Evolutionary conservation across 345 rosid genomes (phyloP).

Genomic region (Mangifera indica): DNA sequence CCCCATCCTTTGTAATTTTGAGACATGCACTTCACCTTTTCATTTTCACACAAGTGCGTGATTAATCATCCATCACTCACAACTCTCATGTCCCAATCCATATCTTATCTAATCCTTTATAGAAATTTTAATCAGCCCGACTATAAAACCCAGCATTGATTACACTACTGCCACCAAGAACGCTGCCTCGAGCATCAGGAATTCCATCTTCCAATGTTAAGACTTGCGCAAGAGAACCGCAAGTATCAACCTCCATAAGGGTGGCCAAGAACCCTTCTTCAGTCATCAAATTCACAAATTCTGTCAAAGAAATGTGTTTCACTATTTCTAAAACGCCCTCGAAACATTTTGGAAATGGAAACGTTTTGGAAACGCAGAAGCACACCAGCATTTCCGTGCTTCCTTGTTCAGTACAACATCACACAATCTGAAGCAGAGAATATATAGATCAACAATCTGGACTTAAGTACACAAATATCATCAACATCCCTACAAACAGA

Average conservation of each 20-base stretch:
- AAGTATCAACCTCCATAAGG: conserved; percentile 56
- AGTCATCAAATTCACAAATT: conserved; percentile 68
- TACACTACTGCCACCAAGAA: conserved; percentile 93
- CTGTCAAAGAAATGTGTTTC: too few relatives aligned
- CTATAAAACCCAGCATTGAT: conserved; percentile 92
- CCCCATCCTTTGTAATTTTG: too few relatives aligned
- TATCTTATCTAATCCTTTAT: conserved; percentile 46
- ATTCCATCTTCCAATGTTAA: conserved; percentile 87
- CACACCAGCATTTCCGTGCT: too few relatives aligned
- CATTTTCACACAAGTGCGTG: too few relatives aligned
- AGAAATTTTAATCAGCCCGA: conserved; percentile 67
- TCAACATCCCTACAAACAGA: conserved; percentile 33
- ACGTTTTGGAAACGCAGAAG: neutral
- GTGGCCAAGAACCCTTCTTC: conserved; percentile 78
- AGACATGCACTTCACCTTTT: too few relatives aligned
- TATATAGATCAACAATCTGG: neutral
- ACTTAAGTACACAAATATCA: neutral
- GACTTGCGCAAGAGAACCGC: conserved; percentile 72
- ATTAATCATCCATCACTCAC: too few relatives aligned
- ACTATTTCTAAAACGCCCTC: too few relatives aligned
- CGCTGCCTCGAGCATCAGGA: conserved; percentile 76
- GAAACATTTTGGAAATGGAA: too few relatives aligned
- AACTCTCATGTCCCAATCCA: conserved; percentile 53
- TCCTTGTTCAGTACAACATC: neutral
- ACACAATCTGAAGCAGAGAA: neutral